Conservation (phyloP, 139 green algal species). For the Chlorella sorokiniana region DNA sequence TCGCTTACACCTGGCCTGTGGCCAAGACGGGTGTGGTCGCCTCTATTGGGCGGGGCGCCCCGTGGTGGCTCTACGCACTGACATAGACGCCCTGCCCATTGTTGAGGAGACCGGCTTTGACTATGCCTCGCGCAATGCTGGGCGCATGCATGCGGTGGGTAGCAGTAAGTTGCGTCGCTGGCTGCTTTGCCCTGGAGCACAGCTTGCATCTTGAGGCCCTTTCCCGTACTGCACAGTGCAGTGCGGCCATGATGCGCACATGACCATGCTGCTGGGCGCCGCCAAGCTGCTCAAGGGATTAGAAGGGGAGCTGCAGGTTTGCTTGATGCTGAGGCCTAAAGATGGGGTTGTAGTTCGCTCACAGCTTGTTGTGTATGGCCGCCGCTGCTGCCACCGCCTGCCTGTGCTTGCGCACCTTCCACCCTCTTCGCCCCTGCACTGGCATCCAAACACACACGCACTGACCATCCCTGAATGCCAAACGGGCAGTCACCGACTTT, state of each 20-base stretch:
- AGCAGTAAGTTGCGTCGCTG: too few relatives aligned
- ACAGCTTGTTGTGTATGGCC: background rate
- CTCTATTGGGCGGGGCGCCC: conserved; percentile 67
- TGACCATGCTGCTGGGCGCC: conserved; percentile 86
- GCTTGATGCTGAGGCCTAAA: background rate
- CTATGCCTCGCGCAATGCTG: conserved; percentile 33
- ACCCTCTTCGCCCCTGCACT: background rate
- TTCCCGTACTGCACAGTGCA: too few relatives aligned
- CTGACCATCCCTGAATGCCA: background rate
- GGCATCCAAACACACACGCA: too few relatives aligned
- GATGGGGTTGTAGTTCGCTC: background rate
- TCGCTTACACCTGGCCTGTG: conserved; percentile 63
- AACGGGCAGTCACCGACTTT: background rate
- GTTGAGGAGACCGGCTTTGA: conserved; percentile 42
- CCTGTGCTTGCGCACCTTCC: too few relatives aligned
- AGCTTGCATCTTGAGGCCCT: too few relatives aligned
- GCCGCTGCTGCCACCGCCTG: background rate
- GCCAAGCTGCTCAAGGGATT: conserved; percentile 76
- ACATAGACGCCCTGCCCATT: conserved; percentile 93
- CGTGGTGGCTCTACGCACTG: conserved; percentile 77
- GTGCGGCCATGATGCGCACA: conserved; percentile 90
- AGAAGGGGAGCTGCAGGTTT: conserved; percentile 37
- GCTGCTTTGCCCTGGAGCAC: too few relatives aligned
- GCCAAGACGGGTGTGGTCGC: conserved; percentile 81
- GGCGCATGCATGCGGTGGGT: conserved; percentile 90